phyloP scores from a whole-genome alignment of 768 basidiomycete species.

The Tylopilus intermedius region DNA sequence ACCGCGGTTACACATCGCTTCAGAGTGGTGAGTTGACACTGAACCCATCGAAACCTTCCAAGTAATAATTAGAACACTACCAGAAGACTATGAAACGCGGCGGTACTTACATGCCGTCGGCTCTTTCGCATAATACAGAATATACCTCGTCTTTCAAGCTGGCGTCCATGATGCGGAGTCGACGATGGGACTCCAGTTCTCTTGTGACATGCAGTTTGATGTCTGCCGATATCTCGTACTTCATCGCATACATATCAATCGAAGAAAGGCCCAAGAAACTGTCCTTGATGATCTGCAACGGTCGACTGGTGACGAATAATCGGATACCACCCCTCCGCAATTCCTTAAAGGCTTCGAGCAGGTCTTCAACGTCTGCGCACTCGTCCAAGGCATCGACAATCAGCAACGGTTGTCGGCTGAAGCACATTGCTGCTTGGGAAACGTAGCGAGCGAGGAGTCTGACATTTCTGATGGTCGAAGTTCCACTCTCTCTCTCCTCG shows the following conservation, averaged over 20 bases:
- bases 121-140: not conserved
- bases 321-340: not conserved
- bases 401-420: not conserved
- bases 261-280: not conserved
- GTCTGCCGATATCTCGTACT: not conserved
- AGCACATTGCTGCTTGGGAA: not conserved
- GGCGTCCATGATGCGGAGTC: not conserved
- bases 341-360: not conserved
- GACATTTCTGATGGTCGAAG: not conserved
- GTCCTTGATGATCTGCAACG: conserved; percentile 9
- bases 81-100: not conserved
- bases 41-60: not conserved
- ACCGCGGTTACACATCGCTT: too few relatives aligned
- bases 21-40: not conserved
- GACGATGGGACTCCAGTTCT: conserved; percentile 9
- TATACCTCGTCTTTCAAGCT: conserved; percentile 7
- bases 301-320: conserved; percentile 13
- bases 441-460: conserved; percentile 1
- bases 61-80: too few relatives aligned
- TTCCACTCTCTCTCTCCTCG: not conserved
- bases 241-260: conserved; percentile 6
- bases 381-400: conserved; percentile 19
- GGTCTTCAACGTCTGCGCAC: not conserved
- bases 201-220: conserved; percentile 6
- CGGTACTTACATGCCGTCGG: conserved; percentile 12